Base-by-base conservation (phyloP, 108 stramenopile genomes). In the Skeletonema potamos region DNA sequence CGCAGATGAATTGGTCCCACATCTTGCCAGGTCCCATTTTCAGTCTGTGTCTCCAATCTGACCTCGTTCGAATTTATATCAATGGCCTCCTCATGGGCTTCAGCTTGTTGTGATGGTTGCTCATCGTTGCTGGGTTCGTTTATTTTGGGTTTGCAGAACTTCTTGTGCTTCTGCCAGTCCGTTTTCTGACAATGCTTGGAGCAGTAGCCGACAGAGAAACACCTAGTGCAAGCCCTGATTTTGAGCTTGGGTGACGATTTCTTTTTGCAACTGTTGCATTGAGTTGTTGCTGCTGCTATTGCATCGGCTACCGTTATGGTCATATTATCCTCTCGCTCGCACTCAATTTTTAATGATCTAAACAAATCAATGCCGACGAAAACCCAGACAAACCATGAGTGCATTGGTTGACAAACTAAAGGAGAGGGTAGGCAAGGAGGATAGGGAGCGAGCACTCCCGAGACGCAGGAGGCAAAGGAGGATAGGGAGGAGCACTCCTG, bases 1-100 rank as follows among this genome's bases (percentile, higher is more conserved):
- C 64, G 11, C 28, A 77, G 26, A 46, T 71, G 57, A 28, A 77
- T 71, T 12, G 69, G 76, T 1, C 76, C 76, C 6, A 57, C 76
- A 65, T 77, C 70, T 28, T 57, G 6, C 76, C 76, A 77, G 6
- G 55, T 32, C 26, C 43, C 62, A 3, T 56, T 33, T n/a, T 64
- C 62, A 29, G 30, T 17, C 11, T 39, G 39, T 58, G 58, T 65
- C 34, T 73, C 58, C 12, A 73, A 37, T 58, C 73, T 37, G 1
- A 73, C 64, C 1, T 39, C 20, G 3, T 37, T 28, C 13, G 27
- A 24, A 43, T 58, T 41, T 6, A 55, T 55, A n/a, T 54, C 33
- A 36, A 17, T 66, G 22, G 11, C 27, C 24, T 15, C 57, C 30
- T n/a, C n/a, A n/a, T 39, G 27, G 11, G 12, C 54, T 34, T 10